Evolutionary conservation across 805 yeast genomes (phyloP), one percentile per base, ranked within the genome.

Genomic region (Wickerhamomyces chaumierensis): DNA sequence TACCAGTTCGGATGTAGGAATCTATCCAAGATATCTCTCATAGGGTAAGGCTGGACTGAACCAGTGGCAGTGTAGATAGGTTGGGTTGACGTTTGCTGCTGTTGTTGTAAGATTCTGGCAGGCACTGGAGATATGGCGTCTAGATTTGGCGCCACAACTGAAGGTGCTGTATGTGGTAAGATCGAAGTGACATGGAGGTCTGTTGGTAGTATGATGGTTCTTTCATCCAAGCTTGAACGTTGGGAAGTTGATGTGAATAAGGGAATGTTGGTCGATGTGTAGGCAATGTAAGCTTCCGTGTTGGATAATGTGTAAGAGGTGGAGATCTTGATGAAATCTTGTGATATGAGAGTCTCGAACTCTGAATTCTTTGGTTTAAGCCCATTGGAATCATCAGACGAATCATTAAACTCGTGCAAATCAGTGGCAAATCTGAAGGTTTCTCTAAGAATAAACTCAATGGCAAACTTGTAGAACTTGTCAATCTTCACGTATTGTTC

Each of bases 211-310:
- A 69, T 61, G 2, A 82, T 73, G 36, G 75, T 78, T 44, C 95
- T 74, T 34, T 78, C 73, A 54, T 92, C 97, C 38, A 87, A 60
- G 17, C 71, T 63, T 0, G 96, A 84, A 49, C 75, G 81, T 21
- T 73, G 69, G 27, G 73, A 68, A 29, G 80, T 60, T 0, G 95
- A 80, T 5, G 95, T 71, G 54, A 92, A 90, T 36, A 92, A 64
- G 13, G 96, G 94, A 21, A 74, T 68, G 32, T 79, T 86, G 33
- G 72, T 71, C 16, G 73, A 71, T 3, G 81, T 75, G 9, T 73
- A 60, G 27, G 79, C 57, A 42, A 69, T 72, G 43, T 72, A 68
- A 0, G 87, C 74, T 57, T 88, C 92, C n/a, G 75, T 73, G 38
- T 78, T 70, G 3, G 71, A 63, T 8, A 66, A 53, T 9, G 63